Evolutionary conservation across 352 stramenopile genomes (phyloP), one percentile per base, ranked within the genome.

Genomic region (Phytopythium montanum): DNA sequence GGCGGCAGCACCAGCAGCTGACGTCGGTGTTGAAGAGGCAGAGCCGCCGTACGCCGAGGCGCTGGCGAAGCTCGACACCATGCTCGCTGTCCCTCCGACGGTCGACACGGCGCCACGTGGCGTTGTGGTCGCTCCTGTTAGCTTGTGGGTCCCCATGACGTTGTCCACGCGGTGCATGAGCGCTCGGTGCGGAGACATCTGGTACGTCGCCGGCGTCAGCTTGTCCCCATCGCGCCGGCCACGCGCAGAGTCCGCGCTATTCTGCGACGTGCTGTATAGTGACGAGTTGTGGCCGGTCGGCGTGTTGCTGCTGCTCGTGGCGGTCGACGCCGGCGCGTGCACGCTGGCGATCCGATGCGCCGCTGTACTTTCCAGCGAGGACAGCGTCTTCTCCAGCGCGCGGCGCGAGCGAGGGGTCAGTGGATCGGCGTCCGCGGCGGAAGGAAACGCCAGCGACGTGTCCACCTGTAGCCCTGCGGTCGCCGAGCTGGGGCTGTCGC

Each of bases 101-200:
- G 66, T 63, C 1, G 53, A 59, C 12, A 26, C 23, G 1, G 53
- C 31, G 4, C 29, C 53, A n/a, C 53, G 25, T 34, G 38, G 53
- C 7, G 18, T 28, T 21, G 16, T 26, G 9, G 29, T 34, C 31
- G 23, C 28, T 45, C 12, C 44, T 44, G 34, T 3, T 5, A 13
- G 23, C 56, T 26, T 58, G 51, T 54, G 62, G 52, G 62, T 60
- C 28, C 73, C 73, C 44, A 84, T 57, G 7, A 80, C 58, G 36
- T 79, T 86, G 54, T 82, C 82, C 7, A 92, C 71, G 21, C 76
- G 72, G 60, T 83, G 75, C 44, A 86, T 61, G 52, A 92, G 77
- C 49, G 76, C 74, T 42, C 81, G 75, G 38, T 88, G 76, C 0
- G 82, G 82, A 16, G 82, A 92, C 23, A 92, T 53, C n/a, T 66